Conservation (phyloP, 768 basidiomycete species). For the Leccinellum albellum region DNA sequence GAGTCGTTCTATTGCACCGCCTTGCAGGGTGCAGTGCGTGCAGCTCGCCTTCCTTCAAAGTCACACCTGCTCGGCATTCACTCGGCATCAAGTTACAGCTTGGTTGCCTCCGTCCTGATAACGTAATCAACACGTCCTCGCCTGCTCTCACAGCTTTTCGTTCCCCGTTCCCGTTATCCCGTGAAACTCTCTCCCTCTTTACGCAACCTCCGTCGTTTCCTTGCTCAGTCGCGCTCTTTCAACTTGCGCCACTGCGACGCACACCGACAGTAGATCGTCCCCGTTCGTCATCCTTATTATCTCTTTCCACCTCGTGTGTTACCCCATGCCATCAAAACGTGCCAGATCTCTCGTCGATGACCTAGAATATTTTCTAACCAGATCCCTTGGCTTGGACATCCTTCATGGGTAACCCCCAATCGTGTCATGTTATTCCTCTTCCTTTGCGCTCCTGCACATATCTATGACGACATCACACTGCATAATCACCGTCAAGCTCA, state of each 20-base stretch:
- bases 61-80: slow-evolving; percentile 1
- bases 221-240: not conserved
- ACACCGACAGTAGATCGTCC: not conserved
- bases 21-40: slow-evolving; percentile 2
- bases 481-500: slow-evolving; percentile 5
- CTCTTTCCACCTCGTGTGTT: slow-evolving; percentile 1
- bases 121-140: slow-evolving; percentile 12
- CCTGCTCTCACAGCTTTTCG: not conserved
- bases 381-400: not conserved
- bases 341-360: slow-evolving; percentile 6
- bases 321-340: slow-evolving; percentile 28
- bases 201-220: not conserved
- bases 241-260: slow-evolving; percentile 1
- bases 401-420: not conserved
- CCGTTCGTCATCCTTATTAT: not conserved
- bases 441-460: not conserved
- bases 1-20: slow-evolving; percentile 14
- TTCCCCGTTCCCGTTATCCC: slow-evolving; percentile 3
- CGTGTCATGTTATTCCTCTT: not conserved
- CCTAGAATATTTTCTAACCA: not conserved
- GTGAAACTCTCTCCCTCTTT: not conserved
- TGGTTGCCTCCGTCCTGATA: not conserved
- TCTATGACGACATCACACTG: slow-evolving; percentile 5
- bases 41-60: not conserved
- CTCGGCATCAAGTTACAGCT: slow-evolving; percentile 17